Evolutionary conservation across 2,329 filamentous ascomycete genomes (phyloP), one percentile per base, ranked within the genome.

Genomic region (Alternaria brassicicola): DNA sequence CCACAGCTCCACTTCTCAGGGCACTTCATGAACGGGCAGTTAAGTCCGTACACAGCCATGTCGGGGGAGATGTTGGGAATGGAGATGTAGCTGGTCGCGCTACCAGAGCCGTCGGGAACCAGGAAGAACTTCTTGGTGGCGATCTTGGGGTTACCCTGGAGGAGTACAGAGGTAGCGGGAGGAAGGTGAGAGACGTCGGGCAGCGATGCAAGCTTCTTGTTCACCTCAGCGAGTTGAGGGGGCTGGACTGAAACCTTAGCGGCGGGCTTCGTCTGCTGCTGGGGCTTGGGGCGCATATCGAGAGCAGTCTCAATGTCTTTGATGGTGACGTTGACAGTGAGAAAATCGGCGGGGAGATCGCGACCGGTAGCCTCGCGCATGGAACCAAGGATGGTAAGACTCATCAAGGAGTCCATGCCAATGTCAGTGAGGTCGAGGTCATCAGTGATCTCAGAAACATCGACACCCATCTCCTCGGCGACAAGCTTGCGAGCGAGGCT

Each of bases 11-110:
- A 89, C 67, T 88, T 84, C 58, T 87, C 83, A 0, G 88, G 88
- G 2, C 82, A 85, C 78, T 87, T 89, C 86, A 90, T 88, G 79
- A 88, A 91, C 4, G 88, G 88, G 47, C 86, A 90, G 76, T 90
- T 90, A 64, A 91, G 76, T 52, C 82, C 82, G 65, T 80, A 84
- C 10, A 83, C 81, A 47, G 78, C 79, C 64, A 83, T 76, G 61
- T 83, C 79, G n/a, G 78, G 71, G 26, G 80, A 81, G 47, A 84
- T 79, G 62, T 85, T 83, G 42, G 84, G 80, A 45, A 87, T 86
- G 66, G 82, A 83, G 55, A 85, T 84, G 78, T 90, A 90, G 1
- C 86, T 89, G n/a, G 88, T 89, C 10, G 88, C 87, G 52, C 85
- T 72, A 78, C 88, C 83, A 62, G 79, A 86, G 62, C 75, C 83